phyloP scores from a whole-genome alignment of 169 alveolate genomes.

The Plasmodium berghei region DNA sequence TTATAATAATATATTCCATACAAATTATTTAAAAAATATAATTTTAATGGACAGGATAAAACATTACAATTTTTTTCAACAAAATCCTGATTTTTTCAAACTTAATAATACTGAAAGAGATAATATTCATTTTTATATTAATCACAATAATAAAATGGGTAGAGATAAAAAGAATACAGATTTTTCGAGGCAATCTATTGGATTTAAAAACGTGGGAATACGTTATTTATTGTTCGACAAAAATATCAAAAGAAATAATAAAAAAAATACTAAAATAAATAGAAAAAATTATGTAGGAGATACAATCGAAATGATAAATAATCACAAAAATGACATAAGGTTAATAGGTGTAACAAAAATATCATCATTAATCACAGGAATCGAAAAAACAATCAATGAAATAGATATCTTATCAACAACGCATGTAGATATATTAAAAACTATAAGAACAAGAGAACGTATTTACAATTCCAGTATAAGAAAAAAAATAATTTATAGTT shows the following conservation, averaged over 20 bases:
- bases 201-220: no score
- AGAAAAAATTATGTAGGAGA: background rate
- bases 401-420: constrained; percentile 12
- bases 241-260: no score
- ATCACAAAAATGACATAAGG: no score
- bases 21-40: constrained; percentile 55
- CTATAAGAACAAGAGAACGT: constrained; percentile 37
- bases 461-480: constrained; percentile 11
- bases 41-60: constrained; percentile 47
- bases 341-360: no score
- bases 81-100: constrained; percentile 10
- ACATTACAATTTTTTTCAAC: constrained; percentile 3
- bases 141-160: background rate
- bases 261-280: background rate
- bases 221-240: no score
- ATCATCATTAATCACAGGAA: background rate
- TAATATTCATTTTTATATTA: background rate
- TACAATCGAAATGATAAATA: no score
- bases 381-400: background rate
- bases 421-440: background rate
- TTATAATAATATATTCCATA: constrained; percentile 47
- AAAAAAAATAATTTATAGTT: constrained; percentile 22
- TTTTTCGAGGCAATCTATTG: no score
- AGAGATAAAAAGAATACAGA: no score
- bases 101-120: background rate